Evolutionary conservation across 257 asterid genomes (phyloP).

Genomic region (Nicotiana tomentosiformis): DNA sequence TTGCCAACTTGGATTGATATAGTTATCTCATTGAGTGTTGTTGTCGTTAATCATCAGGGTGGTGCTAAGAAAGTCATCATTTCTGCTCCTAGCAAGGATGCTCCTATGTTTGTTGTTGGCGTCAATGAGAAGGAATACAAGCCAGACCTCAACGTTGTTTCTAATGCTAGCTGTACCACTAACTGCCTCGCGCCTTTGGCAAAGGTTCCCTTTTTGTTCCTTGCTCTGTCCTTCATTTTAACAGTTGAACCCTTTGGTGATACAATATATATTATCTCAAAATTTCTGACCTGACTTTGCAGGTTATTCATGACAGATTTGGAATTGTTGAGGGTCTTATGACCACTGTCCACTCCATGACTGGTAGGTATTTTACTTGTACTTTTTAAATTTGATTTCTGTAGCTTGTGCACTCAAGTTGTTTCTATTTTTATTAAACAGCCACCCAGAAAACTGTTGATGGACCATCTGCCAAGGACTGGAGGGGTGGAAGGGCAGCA

Average conservation of each 20-base stretch:
- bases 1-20: neutral
- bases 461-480: slow-evolving; percentile 83
- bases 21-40: neutral
- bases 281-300: slow-evolving; percentile 8
- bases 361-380: slow-evolving; percentile 30
- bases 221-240: neutral
- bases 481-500: slow-evolving; percentile 92
- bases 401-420: neutral
- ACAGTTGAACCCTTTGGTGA: neutral
- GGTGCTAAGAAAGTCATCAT: slow-evolving; percentile 77
- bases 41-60: slow-evolving; percentile 36
- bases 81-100: slow-evolving; percentile 82
- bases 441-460: slow-evolving; percentile 85
- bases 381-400: too few relatives aligned
- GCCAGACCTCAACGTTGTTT: slow-evolving; percentile 50
- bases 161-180: slow-evolving; percentile 91
- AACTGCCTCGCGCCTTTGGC: slow-evolving; percentile 89
- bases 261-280: neutral
- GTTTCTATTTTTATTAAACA: slow-evolving; percentile 12
- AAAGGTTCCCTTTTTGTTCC: slow-evolving; percentile 34
- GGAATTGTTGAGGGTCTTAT: slow-evolving; percentile 84
- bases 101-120: slow-evolving; percentile 86
- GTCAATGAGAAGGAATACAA: slow-evolving; percentile 74
- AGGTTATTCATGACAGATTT: slow-evolving; percentile 74
- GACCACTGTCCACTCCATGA: slow-evolving; percentile 84